Base-by-base conservation (phyloP, 192 early-diverging fungal species). In the Coemansia sp. region DNA sequence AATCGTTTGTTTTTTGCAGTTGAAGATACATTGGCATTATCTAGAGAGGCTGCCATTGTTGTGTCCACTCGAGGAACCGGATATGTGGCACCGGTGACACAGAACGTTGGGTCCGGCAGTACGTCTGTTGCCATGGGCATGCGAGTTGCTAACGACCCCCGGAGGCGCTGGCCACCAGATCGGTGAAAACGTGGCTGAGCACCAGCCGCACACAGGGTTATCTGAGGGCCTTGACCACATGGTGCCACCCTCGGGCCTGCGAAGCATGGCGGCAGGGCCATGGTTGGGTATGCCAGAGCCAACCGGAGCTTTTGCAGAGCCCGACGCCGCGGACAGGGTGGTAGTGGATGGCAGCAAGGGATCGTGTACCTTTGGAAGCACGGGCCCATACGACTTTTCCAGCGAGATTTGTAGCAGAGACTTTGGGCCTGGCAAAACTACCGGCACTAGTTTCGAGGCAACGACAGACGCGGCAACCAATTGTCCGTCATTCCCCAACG, bases 111-210 rank as follows among this genome's bases (percentile, higher is more conserved):
- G 36, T 22, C 43, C 53, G 18, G 33, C 26, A 34, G 32, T 26
- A 3, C 44, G 10, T 26, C 17, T 27, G 6, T 19, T n/a, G 17
- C 27, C 32, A 60, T 17, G 9, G 0, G 4, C 17, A 17, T 34
- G 43, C 24, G 44, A 36, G 69, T 14, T 27, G 42, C 17, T 10
- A 18, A 38, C 7, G 12, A 44, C 11, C 12, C 15, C 55, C 12
- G 60, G 48, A n/a, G 64, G 39, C 26, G 53, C 11, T 3, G 70
- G 76, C 76, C 76, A 79, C 76, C 76, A 79, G 21, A 79, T 69
- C 1, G 76, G 76, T 50, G 76, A 79, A 18, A 72, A 68, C 8
- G 40, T 17, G 18, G 40, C 21, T 9, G 66, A 53, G 33, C 76
- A 79, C 34, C 52, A 58, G 14, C 33, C 15, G 43, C 76, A 79